Evolutionary conservation across 768 basidiomycete genomes (phyloP).

Genomic region (Mycena crocata): DNA sequence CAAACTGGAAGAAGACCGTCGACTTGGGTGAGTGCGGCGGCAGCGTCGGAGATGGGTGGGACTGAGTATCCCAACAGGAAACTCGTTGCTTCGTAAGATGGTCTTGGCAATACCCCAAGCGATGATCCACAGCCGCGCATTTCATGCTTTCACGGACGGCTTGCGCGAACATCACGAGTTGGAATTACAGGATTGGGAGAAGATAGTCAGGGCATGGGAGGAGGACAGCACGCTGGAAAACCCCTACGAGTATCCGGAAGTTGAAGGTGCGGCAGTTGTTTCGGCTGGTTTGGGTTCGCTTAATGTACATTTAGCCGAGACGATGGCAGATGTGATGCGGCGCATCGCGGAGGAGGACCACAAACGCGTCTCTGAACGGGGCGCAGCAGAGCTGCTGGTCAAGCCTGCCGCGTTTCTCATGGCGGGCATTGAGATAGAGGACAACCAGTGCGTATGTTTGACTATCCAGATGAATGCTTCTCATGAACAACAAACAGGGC

Average conservation of each 20-base stretch:
- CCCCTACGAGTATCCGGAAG: constrained; percentile 3
- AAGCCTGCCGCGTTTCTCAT: background rate
- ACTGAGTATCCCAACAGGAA: background rate
- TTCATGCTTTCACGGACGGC: background rate
- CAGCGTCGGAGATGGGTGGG: background rate
- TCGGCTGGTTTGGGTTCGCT: too few relatives aligned
- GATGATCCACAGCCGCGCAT: too few relatives aligned
- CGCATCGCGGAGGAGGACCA: background rate
- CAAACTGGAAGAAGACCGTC: too few relatives aligned
- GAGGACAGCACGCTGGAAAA: background rate
- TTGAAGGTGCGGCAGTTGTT: background rate
- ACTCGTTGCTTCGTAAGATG: too few relatives aligned
- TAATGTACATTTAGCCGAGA: background rate
- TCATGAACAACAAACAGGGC: background rate
- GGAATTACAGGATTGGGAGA: background rate
- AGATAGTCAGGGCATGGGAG: background rate
- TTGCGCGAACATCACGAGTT: background rate
- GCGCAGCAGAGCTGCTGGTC: background rate
- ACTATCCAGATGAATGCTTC: too few relatives aligned
- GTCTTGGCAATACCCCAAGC: too few relatives aligned
- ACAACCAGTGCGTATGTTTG: too few relatives aligned
- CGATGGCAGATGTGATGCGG: background rate
- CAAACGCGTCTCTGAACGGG: background rate
- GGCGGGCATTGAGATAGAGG: background rate
- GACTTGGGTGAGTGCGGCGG: too few relatives aligned